Evolutionary conservation across 352 stramenopile species (phyloP).

Genomic region (Globisporangium yorkense): DNA sequence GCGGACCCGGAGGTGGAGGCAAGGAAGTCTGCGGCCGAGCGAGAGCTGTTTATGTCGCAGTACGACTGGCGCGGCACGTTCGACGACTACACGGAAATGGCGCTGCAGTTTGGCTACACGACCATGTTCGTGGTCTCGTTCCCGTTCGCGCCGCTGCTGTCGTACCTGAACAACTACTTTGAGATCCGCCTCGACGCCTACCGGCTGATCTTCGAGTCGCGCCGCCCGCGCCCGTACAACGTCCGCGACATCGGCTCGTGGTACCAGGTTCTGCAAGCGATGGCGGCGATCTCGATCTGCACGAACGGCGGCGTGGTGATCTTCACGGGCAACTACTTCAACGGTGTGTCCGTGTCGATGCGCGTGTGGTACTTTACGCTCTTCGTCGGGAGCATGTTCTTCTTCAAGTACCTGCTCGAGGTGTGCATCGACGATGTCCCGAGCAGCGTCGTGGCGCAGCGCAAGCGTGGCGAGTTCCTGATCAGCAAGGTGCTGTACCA

Average conservation of each 20-base stretch:
- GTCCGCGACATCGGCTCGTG: conserved; percentile 91
- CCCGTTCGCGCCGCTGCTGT: conserved; percentile 90
- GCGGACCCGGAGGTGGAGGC: conserved; percentile 15
- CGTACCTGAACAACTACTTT: conserved; percentile 91
- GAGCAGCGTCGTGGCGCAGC: conserved; percentile 64
- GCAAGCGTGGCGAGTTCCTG: conserved; percentile 76
- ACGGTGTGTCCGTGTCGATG: conserved; percentile 35
- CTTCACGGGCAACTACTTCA: conserved; percentile 87
- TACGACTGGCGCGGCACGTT: conserved; percentile 86
- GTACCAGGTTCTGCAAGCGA: conserved; percentile 86
- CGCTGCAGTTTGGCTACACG: conserved; percentile 85
- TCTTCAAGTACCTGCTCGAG: conserved; percentile 80
- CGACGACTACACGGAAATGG: conserved; percentile 93
- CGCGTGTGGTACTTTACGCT: conserved; percentile 79
- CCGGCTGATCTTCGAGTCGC: conserved; percentile 77
- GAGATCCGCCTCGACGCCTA: conserved; percentile 89
- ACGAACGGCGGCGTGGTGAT: conserved; percentile 92
- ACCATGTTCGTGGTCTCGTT: conserved; percentile 91
- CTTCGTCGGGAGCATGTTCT: conserved; percentile 76
- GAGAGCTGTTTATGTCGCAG: conserved; percentile 71
- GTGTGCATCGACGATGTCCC: conserved; percentile 71
- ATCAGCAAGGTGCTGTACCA: conserved; percentile 85
- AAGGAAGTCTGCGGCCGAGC: conserved; percentile 46
- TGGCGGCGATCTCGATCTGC: conserved; percentile 88
- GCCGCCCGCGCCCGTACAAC: conserved; percentile 70